Evolutionary conservation across 345 rosid species (phyloP).

Genomic region (Linum trigynum): DNA sequence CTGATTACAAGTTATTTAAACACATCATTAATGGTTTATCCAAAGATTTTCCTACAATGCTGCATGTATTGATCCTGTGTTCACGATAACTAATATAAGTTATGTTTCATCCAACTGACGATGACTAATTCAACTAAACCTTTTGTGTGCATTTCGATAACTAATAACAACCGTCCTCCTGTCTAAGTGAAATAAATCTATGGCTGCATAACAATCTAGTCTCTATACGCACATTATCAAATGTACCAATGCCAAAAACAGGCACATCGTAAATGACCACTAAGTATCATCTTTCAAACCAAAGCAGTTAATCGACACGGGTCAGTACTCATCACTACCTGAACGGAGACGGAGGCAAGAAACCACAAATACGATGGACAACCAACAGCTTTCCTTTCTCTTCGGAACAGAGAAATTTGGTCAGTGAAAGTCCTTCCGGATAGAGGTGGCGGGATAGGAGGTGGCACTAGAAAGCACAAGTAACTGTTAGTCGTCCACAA

Average conservation of each 20-base stretch:
- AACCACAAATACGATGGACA: slow-evolving; percentile 79
- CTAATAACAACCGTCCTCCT: neutral
- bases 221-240: no score
- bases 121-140: neutral
- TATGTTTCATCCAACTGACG: neutral
- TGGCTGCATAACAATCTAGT: no score
- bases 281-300: neutral
- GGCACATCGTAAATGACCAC: neutral
- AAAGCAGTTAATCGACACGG: neutral
- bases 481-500: slow-evolving; percentile 6
- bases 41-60: no score
- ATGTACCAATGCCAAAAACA: no score
- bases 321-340: slow-evolving; percentile 33
- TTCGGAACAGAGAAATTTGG: slow-evolving; percentile 42
- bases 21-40: no score
- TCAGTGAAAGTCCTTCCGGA: slow-evolving; percentile 66
- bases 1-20: neutral
- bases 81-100: neutral
- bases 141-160: neutral
- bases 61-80: neutral
- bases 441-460: slow-evolving; percentile 66
- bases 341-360: slow-evolving; percentile 49
- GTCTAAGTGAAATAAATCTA: no score
- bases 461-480: slow-evolving; percentile 57
- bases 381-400: slow-evolving; percentile 46